Evolutionary conservation across 139 green algal genomes (phyloP).

Genomic region (Zygnema circumcarinatum): DNA sequence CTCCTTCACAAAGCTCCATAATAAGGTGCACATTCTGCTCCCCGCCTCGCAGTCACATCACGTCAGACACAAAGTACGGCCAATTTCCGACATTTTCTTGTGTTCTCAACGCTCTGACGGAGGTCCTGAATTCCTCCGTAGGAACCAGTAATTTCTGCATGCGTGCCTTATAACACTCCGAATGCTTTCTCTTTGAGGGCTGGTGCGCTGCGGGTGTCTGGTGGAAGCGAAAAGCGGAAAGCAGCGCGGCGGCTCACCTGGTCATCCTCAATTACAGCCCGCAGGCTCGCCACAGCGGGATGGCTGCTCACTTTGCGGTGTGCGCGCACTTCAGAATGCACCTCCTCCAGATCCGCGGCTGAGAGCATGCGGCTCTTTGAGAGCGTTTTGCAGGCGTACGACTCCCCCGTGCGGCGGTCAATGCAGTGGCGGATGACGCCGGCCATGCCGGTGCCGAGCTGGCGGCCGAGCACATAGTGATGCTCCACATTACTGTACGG

Average conservation of each 20-base stretch:
- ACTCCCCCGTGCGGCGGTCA: conserved; percentile 46
- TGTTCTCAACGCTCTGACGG: not conserved
- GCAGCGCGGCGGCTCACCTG: not conserved
- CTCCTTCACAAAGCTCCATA: conserved; percentile 89
- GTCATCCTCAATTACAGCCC: not conserved
- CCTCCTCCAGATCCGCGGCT: conserved; percentile 89
- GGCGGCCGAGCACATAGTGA: conserved; percentile 10
- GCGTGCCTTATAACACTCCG: not conserved
- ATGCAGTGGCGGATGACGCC: conserved; percentile 7
- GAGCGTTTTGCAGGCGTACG: conserved; percentile 90
- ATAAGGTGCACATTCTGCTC: conserved; percentile 64
- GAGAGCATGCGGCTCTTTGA: conserved; percentile 84
- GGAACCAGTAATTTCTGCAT: not conserved
- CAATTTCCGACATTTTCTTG: too few relatives aligned
- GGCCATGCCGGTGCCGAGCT: conserved; percentile 36
- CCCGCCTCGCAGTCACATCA: too few relatives aligned
- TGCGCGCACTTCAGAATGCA: conserved; percentile 80
- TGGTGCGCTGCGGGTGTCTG: not conserved
- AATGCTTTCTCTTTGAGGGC: not conserved
- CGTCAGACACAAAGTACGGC: too few relatives aligned
- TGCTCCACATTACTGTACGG: not conserved
- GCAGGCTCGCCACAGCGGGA: not conserved
- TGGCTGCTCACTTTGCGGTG: not conserved
- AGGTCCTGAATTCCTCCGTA: not conserved
- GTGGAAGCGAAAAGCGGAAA: not conserved